A percentile compares a stretch with the other conserved stretches of the same genome.
Conservation (phyloP, 1,284 basidiomycete genomes). For the Apiotrichum laibachii region DNA sequence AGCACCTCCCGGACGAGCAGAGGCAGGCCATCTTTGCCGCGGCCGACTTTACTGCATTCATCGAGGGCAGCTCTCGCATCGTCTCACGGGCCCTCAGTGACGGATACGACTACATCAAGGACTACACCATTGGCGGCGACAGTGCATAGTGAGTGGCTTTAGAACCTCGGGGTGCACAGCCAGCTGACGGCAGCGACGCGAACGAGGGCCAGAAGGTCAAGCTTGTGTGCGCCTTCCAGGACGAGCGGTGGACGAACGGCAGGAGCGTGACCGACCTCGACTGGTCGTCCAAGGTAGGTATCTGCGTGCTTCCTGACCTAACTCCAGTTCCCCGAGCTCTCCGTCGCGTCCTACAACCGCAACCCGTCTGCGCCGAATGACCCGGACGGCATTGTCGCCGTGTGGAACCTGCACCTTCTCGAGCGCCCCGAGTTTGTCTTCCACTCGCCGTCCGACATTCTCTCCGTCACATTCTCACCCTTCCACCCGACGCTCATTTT, state of each 20-base stretch:
- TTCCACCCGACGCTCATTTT: slow-evolving; percentile 97
- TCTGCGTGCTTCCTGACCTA: neutral
- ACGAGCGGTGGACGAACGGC: slow-evolving; percentile 83
- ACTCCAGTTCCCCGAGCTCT: slow-evolving; percentile 85
- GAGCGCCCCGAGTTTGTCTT: slow-evolving; percentile 97
- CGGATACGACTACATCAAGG: slow-evolving; percentile 91
- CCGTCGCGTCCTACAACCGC: slow-evolving; percentile 93
- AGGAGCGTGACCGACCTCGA: slow-evolving; percentile 93
- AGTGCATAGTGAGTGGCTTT: slow-evolving; percentile 61
- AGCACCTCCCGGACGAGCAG: slow-evolving; percentile 75
- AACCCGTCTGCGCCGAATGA: slow-evolving; percentile 86
- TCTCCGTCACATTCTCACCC: slow-evolving; percentile 93
- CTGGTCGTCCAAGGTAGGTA: slow-evolving; percentile 86
- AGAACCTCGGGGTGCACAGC: neutral
- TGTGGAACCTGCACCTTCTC: slow-evolving; percentile 94
- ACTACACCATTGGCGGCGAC: slow-evolving; percentile 83
- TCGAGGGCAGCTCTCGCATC: slow-evolving; percentile 92
- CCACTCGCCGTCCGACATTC: slow-evolving; percentile 96
- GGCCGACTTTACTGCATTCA: slow-evolving; percentile 87
- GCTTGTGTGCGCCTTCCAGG: slow-evolving; percentile 80
- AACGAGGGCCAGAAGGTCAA: slow-evolving; percentile 84
- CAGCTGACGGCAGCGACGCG: slow-evolving; percentile 63
- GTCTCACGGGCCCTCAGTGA: slow-evolving; percentile 95
- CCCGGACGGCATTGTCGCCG: slow-evolving; percentile 91
- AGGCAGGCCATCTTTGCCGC: slow-evolving; percentile 73